Evolutionary conservation across 306 rosid genomes (phyloP), one percentile per base, ranked within the genome.

Genomic region (Canavalia gladiata): DNA sequence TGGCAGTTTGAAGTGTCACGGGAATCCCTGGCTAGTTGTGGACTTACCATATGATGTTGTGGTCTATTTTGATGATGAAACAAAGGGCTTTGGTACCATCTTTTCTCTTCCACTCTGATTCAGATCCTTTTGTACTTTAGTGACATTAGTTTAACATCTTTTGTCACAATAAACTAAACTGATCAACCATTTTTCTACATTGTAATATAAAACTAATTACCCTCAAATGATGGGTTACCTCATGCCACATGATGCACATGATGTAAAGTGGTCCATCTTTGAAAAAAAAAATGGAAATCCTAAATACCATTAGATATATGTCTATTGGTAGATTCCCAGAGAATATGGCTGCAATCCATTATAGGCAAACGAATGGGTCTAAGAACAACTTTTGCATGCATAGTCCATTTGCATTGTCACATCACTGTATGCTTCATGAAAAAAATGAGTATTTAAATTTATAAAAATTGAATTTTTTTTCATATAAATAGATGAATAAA

Each of bases 1-100:
- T 37, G 78, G 82, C 74, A 79, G 87, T 74, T 76, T 70, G 49
- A 62, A 79, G 90, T 42, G 80, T 93, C 97, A 93, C 97, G 97
- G 91, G 93, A 84, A 82, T 50, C 88, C 45, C 86, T 83, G 84
- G 68, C 64, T 7, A 45, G 75, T 77, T 60, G 50, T 81, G 87
- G 70, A 84, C 83, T 86, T 84, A 79, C 83, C 75, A 77, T 50
- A 10, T 63, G 75, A 46, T 35, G 45, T 41, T 69, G 25, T 25
- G 8, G 41, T 25, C 64, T 57, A 70, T 33, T 81, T 73, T 84
- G 83, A 78, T 82, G 87, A 85, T 85, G 90, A 78, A 84, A 79
- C 37, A 46, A 30, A 47, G 81, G 82, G 86, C 78, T 75, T 78
- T 67, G 76, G 89, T 72, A 84, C 84, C 25, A 55, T 82, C 68